Conservation (phyloP, 2,329 filamentous ascomycete genomes). For the Diaporthe velutina region DNA sequence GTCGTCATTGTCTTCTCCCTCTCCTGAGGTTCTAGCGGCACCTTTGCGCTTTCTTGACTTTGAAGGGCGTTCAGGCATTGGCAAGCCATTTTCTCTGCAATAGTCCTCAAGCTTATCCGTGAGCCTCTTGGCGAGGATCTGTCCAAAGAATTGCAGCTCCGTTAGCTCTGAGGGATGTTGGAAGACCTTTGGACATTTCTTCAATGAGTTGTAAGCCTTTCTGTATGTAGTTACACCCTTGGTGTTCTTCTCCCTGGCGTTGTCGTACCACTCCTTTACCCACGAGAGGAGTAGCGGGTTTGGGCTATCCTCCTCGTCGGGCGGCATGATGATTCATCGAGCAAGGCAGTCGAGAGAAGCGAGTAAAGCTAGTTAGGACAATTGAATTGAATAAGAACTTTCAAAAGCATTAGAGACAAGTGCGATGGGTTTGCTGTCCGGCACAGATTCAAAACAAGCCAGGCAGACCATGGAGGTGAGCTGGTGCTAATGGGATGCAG, state of each 20-base stretch:
- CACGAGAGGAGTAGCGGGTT: slow-evolving; percentile 80
- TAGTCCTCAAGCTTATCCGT: slow-evolving; percentile 71
- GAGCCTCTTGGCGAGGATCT: slow-evolving; percentile 77
- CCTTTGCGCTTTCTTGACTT: slow-evolving; percentile 55
- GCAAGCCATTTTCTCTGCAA: slow-evolving; percentile 75
- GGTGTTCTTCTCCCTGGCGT: slow-evolving; percentile 75
- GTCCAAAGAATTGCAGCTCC: slow-evolving; percentile 80
- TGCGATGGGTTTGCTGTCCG: neutral
- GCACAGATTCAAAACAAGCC: neutral
- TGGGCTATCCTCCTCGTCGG: slow-evolving; percentile 60
- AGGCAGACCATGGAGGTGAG: slow-evolving; percentile 1
- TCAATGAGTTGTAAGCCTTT: slow-evolving; percentile 82
- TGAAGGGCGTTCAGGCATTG: slow-evolving; percentile 72
- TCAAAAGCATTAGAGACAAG: neutral
- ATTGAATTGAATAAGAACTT: neutral
- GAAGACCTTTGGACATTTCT: slow-evolving; percentile 78
- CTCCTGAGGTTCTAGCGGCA: slow-evolving; percentile 45
- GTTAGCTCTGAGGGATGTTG: slow-evolving; percentile 80
- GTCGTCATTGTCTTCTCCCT: slow-evolving; percentile 47
- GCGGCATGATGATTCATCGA: slow-evolving; percentile 33
- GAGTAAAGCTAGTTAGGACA: neutral
- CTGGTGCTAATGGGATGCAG: slow-evolving; percentile 1
- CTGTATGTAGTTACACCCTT: slow-evolving; percentile 81
- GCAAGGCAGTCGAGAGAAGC: neutral
- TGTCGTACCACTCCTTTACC: slow-evolving; percentile 83